Percentiles rank a stretch among this genome's conserved stretches.
Evolutionary conservation across 768 basidiomycete species (phyloP).

Genomic region (Grammothele lineata): DNA sequence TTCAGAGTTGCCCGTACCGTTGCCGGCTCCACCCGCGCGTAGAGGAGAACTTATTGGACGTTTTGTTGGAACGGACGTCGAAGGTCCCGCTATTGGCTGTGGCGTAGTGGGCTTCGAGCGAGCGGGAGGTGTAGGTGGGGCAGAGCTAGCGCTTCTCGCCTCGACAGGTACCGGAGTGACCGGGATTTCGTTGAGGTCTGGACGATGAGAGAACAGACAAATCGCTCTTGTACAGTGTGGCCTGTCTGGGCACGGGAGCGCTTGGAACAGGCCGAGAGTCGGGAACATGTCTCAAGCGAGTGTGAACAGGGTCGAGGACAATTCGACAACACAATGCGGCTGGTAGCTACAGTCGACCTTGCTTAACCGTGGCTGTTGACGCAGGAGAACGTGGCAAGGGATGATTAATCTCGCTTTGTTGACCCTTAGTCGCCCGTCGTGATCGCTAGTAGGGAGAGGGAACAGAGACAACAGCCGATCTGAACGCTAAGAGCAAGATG

Average conservation of each 20-base stretch:
- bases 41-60: constrained; percentile 21
- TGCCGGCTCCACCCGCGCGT: constrained; percentile 9
- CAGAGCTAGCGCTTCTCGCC: constrained; percentile 15
- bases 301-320: not conserved
- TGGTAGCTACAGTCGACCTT: too few relatives aligned
- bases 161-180: constrained; percentile 37
- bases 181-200: constrained; percentile 32
- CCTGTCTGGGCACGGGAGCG: constrained; percentile 55
- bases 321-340: not conserved
- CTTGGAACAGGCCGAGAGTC: constrained; percentile 50
- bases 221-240: constrained; percentile 41
- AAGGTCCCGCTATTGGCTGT: not conserved
- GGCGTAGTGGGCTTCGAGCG: constrained; percentile 12
- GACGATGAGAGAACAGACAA: constrained; percentile 67
- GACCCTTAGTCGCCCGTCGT: too few relatives aligned
- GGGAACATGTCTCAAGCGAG: constrained; percentile 52
- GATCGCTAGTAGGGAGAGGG: too few relatives aligned
- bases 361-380: too few relatives aligned
- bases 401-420: too few relatives aligned
- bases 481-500: too few relatives aligned
- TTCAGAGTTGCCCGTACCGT: constrained; percentile 30
- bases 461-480: too few relatives aligned
- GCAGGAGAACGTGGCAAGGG: too few relatives aligned
- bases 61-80: constrained; percentile 25
- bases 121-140: constrained; percentile 8